Base-by-base conservation (phyloP, 129 eudicot species). In the Flaveria trinervia region DNA sequence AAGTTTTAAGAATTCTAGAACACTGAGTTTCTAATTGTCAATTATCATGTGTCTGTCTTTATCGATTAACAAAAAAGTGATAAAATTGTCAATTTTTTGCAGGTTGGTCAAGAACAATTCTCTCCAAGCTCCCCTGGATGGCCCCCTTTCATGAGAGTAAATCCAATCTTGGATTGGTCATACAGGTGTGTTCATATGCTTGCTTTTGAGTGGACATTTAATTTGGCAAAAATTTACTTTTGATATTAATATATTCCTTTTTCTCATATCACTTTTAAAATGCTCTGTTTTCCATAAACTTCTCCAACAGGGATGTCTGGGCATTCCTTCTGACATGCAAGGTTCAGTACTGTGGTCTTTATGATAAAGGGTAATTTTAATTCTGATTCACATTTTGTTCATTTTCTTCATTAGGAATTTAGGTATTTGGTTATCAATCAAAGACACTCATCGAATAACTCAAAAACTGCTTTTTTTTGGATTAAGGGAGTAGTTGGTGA, bases 131-230 rank as follows among this genome's bases (percentile, higher is more conserved):
- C 97, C 11, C 97, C 93, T 33, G 97, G 99, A 65, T 94, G 97
- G 99, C 97, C 99, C 9, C 86, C 97, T 66, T 94, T 94, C 87
- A 94, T 94, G 99, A 91, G 99, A 85, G 97, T 94, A 76, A 91
- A 94, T 83, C 99, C 99, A 51, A 91, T 94, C 59, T 83, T 94
- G 83, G 99, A 94, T 65, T 94, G 99, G 99, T 94, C 99, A 55
- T 94, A 89, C 85, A 91, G 97, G 99, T 88, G 10, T 59, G 81
- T 69, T 48, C 51, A 62, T 84, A 12, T 64, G 68, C 56, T 52
- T 12, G 23, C 23, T 65, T 62, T 23, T 50, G 4, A 15, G 0
- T 26, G 68, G 55, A 50, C 23, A 12, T 77, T 15, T 15, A 11
- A 43, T 57, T 49, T 18, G 57, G 20, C 44, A 59, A 68, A 39